Evolutionary conservation across 176 grass and related monocot genomes (phyloP), one percentile per base, ranked within the genome.

Genomic region (Juncus effusus): DNA sequence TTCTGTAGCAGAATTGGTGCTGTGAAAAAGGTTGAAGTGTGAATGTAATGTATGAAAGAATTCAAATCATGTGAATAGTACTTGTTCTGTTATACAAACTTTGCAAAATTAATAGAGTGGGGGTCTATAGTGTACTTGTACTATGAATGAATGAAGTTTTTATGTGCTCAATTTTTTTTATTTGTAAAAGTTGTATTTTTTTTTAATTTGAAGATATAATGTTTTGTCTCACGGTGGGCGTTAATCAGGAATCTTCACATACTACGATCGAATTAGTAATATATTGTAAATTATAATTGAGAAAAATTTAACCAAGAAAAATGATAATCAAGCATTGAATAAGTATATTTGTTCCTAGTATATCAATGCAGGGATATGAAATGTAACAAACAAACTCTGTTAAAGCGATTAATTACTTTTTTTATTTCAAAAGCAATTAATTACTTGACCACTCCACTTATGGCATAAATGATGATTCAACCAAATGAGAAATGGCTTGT

Each of bases 11-110:
- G 16, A 72, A 8, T 72, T 72, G 52, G 38, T 72, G 16, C 40
- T 72, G 6, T 28, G 52, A 58, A 13, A 60, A 71, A 72, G 9
- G 14, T 9, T 28, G 19, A 28, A 47, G 9, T 47, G 4, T 47
- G 9, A 47, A 47, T 47, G 44, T 47, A 38, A 59, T 72, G 68
- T 72, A 72, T 15, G 4, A 44, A 51, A 72, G 16, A 56, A 10
- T 13, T 72, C 58, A 44, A 72, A 72, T 72, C 54, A 72, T 72
- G 15, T 72, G 69, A 57, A 72, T 56, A 72, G 51, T 69, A 55
- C 16, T 54, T 55, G 8, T 45, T 45, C 39, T 59, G 69, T 72
- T 45, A 58, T 72, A 72, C 40, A 72, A 40, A 53, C 58, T 72
- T 45, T 35, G 49, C 53, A 56, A 70, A 70, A 70, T 42, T 40